phyloP scores from a whole-genome alignment of 2,329 filamentous ascomycete species.

The Lachnellula willkommii region DNA sequence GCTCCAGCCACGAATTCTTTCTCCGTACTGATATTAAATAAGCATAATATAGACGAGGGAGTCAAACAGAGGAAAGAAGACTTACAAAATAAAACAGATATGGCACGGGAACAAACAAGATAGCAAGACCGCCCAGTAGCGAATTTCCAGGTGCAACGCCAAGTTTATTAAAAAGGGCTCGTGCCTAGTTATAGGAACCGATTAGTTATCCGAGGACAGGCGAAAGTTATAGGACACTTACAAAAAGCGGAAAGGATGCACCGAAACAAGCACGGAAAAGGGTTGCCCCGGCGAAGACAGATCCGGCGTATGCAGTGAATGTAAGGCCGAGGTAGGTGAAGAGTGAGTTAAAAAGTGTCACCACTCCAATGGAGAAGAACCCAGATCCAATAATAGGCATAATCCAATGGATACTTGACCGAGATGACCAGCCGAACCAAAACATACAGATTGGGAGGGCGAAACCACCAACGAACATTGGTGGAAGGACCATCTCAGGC shows the following conservation, averaged over 20 bases:
- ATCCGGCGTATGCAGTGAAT: slow-evolving; percentile 50
- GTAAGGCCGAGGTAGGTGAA: slow-evolving; percentile 51
- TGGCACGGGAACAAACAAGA: background rate
- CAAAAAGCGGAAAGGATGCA: slow-evolving; percentile 6
- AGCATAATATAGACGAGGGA: too few species aligned
- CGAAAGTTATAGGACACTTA: background rate
- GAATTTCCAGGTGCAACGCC: background rate
- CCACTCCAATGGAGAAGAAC: slow-evolving; percentile 36
- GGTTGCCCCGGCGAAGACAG: slow-evolving; percentile 54
- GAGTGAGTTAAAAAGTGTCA: slow-evolving; percentile 49
- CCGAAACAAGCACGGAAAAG: slow-evolving; percentile 48
- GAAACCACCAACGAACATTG: slow-evolving; percentile 46
- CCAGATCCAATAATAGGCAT: slow-evolving; percentile 47
- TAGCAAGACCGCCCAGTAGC: background rate
- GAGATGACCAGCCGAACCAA: slow-evolving; percentile 51
- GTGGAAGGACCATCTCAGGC: slow-evolving; percentile 48
- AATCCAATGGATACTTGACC: slow-evolving; percentile 47
- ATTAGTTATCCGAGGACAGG: background rate
- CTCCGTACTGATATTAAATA: too few species aligned
- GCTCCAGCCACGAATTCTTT: too few species aligned
- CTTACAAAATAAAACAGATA: background rate
- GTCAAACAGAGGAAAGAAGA: too few species aligned
- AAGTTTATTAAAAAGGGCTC: background rate
- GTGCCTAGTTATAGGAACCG: background rate
- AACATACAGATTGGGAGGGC: slow-evolving; percentile 51